Evolutionary conservation across 495 filamentous ascomycete genomes (phyloP).

Genomic region (Aspergillus ellipticus): DNA sequence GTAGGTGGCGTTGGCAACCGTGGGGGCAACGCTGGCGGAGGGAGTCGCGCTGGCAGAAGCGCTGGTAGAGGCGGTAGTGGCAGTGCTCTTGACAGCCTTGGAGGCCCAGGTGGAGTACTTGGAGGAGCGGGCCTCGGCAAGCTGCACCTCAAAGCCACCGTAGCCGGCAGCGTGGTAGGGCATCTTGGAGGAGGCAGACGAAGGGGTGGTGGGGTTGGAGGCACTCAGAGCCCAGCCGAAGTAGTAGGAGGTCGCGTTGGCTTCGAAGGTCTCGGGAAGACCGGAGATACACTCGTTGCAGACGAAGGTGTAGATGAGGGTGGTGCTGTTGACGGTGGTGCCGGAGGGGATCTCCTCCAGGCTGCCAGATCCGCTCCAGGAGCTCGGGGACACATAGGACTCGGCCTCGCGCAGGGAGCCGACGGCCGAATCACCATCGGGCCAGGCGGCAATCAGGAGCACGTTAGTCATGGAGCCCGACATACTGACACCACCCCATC

Average conservation of each 20-base stretch:
- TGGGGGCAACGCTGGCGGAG: constrained; percentile 9
- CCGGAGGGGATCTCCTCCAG: constrained; percentile 29
- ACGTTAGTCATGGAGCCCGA: constrained; percentile 32
- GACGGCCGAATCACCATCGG: constrained; percentile 28
- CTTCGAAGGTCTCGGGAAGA: constrained; percentile 16
- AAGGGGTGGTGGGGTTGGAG: constrained; percentile 17
- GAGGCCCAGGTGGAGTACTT: constrained; percentile 28
- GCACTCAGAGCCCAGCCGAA: constrained; percentile 29
- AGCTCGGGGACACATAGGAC: constrained; percentile 20
- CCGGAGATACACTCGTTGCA: constrained; percentile 30
- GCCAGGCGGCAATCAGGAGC: constrained; percentile 37
- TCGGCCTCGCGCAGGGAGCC: constrained; percentile 30
- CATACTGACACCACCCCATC: constrained; percentile 31
- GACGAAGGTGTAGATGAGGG: constrained; percentile 36
- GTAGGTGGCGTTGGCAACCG: constrained; percentile 15
- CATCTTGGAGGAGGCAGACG: constrained; percentile 8
- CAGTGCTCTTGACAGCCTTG: constrained; percentile 12
- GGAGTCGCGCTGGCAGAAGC: constrained; percentile 6
- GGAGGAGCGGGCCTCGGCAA: constrained; percentile 22
- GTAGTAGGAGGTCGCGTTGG: constrained; percentile 11
- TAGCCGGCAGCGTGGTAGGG: constrained; percentile 34
- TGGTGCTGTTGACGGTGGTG: constrained; percentile 32
- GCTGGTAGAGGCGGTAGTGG: not conserved
- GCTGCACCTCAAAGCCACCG: constrained; percentile 28
- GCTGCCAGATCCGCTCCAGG: constrained; percentile 18